These are phyloP conservation scores for Ciborinia camelliae DNA, from an alignment of 2,329 filamentous ascomycete genomes.

Conservation along the genomic window DNA sequence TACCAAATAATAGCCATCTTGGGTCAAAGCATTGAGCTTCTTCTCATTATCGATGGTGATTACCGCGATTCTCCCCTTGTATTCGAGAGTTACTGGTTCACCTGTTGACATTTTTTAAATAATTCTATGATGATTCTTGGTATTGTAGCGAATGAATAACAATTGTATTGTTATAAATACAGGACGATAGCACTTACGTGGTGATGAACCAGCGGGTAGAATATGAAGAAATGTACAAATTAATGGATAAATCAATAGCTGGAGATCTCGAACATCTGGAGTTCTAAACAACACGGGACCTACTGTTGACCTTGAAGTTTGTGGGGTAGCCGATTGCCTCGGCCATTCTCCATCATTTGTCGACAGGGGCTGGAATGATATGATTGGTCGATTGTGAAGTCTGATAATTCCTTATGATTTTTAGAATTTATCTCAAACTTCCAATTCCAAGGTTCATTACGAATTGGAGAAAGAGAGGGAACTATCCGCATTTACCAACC, in stretches of 20 bases:
- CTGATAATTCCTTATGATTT: not conserved
- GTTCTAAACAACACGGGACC: not conserved
- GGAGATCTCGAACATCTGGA: not conserved
- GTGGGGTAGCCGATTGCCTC: conserved; percentile 10
- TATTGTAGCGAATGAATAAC: not conserved
- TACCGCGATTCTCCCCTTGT: conserved; percentile 68
- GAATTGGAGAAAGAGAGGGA: not conserved
- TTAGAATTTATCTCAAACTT: not conserved
- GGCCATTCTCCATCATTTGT: not conserved
- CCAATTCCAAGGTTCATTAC: too few relatives aligned
- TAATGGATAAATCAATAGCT: too few relatives aligned
- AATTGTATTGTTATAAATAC: not conserved
- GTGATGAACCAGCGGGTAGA: too few relatives aligned
- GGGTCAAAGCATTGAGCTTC: conserved; percentile 81
- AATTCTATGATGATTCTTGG: not conserved
- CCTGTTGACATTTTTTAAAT: conserved; percentile 26
- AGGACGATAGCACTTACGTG: not conserved
- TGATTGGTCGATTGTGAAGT: conserved; percentile 7
- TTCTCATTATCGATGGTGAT: conserved; percentile 81
- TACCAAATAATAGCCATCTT: conserved; percentile 73
- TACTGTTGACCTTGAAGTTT: not conserved
- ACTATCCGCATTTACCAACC: not conserved
- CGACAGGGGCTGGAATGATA: not conserved
- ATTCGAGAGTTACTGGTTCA: conserved; percentile 46
- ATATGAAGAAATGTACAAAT: not conserved